Evolutionary conservation across 306 rosid genomes (phyloP).

Genomic region (Ceratonia siliqua): DNA sequence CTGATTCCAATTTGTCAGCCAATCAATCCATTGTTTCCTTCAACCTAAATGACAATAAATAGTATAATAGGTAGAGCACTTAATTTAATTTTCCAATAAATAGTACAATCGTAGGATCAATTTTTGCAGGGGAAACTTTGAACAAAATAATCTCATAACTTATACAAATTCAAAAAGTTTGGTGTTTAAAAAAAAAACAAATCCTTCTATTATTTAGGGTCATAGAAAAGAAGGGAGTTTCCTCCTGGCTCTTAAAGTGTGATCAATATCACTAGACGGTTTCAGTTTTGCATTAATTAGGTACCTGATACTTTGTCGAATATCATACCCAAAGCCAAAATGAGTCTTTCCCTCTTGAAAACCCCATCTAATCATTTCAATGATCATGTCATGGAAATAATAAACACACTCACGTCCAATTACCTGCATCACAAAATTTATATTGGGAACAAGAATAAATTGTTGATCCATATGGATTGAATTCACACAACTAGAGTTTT

Average conservation of each 20-base stretch:
- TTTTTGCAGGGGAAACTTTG: neutral
- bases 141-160: constrained; percentile 29
- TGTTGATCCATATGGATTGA: neutral
- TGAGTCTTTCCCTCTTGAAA: constrained; percentile 86
- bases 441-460: constrained; percentile 21
- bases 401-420: constrained; percentile 79
- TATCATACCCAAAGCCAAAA: constrained; percentile 98
- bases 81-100: neutral
- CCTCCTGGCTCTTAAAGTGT: neutral
- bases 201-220: constrained; percentile 1
- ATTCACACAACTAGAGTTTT: neutral
- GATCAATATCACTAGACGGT: neutral
- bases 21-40: constrained; percentile 78
- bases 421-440: constrained; percentile 54
- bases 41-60: constrained; percentile 56
- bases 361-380: constrained; percentile 89
- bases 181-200: too few relatives aligned
- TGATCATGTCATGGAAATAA: constrained; percentile 91
- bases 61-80: constrained; percentile 6
- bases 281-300: constrained; percentile 11
- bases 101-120: too few relatives aligned
- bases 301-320: constrained; percentile 99
- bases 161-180: too few relatives aligned
- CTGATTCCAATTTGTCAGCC: constrained; percentile 69
- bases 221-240: constrained; percentile 11